Evolutionary conservation across 208 protist species (phyloP), one percentile per base, ranked within the genome.

Genomic region (Angomonas desouzai): DNA sequence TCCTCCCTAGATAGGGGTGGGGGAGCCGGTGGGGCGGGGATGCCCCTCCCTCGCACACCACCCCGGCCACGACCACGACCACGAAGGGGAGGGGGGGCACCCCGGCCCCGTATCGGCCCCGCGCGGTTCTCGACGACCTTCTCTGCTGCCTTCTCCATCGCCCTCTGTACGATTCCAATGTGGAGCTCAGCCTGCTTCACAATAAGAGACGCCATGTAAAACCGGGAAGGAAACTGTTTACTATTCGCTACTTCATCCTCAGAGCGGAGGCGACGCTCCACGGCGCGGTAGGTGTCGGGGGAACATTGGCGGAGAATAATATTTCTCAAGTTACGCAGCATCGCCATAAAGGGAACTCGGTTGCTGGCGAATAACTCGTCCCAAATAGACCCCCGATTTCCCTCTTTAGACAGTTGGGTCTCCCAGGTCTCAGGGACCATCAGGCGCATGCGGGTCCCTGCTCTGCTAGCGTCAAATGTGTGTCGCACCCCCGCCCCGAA

Each of bases 281-380:
- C 55, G 0, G 11, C 38, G 6, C 68, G 30, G 68, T 98, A 93
- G 16, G 94, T 85, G 1, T 34, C 40, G 0, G 66, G 36, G 11
- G 55, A 66, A 57, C 93, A 80, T 29, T 80, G 76, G n/a, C 76
- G 77, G 6, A 86, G 69, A 59, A 98, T 74, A 9, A 98, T 67
- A 77, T 98, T 98, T n/a, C 94, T 82, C n/a, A 98, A 56, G 68
- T 98, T 98, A 51, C 88, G 83, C 48, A 99, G 74, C 73, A 96
- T 94, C 22, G 95, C 96, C 93, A 98, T 98, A 72, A 97, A 98
- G 11, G 96, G 94, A 18, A 99, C 74, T 48, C 87, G 76, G 7
- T 85, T 66, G 6, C 66, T 20, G 36, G 79, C 78, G n/a, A 98
- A 71, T 10, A 98, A 76, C 25, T 71, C 66, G 65, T 98, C 90